phyloP scores from a whole-genome alignment of 78 protist species.

The Speleostelium caveatum region DNA sequence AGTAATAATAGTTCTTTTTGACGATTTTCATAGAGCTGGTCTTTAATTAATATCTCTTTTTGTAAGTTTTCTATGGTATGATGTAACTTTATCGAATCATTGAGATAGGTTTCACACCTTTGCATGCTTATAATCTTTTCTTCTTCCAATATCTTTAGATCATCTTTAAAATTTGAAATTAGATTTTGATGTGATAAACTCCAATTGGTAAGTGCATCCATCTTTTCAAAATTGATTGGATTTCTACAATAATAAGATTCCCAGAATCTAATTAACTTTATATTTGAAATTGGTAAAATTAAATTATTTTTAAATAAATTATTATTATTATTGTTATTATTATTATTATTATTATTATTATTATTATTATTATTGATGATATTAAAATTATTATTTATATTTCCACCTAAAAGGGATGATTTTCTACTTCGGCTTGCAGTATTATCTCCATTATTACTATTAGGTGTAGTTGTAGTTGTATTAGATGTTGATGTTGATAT shows the following conservation, averaged over 20 bases:
- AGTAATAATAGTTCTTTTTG: conserved; percentile 36
- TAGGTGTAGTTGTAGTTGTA: neutral
- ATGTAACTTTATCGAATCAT: conserved; percentile 22
- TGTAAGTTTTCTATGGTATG: conserved; percentile 30
- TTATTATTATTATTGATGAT: too few relatives aligned
- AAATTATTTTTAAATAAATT: neutral
- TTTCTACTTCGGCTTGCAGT: neutral
- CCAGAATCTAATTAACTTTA: conserved; percentile 27
- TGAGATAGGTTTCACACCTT: conserved; percentile 7
- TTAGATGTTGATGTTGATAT: neutral
- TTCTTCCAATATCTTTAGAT: neutral
- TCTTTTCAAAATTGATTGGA: neutral
- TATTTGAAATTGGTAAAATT: conserved; percentile 19
- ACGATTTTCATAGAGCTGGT: conserved; percentile 58
- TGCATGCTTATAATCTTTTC: conserved; percentile 40
- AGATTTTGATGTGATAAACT: neutral
- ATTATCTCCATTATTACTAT: neutral
- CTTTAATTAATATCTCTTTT: conserved; percentile 24
- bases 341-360: too few relatives aligned
- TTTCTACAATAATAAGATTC: conserved; percentile 56
- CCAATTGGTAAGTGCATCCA: conserved; percentile 15
- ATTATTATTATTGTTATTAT: too few relatives aligned
- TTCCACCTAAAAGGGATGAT: too few relatives aligned
- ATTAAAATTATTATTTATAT: too few relatives aligned
- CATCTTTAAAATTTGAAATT: conserved; percentile 8